phyloP scores from a whole-genome alignment of 1,284 basidiomycete species.

The Kwoniella shivajii region DNA sequence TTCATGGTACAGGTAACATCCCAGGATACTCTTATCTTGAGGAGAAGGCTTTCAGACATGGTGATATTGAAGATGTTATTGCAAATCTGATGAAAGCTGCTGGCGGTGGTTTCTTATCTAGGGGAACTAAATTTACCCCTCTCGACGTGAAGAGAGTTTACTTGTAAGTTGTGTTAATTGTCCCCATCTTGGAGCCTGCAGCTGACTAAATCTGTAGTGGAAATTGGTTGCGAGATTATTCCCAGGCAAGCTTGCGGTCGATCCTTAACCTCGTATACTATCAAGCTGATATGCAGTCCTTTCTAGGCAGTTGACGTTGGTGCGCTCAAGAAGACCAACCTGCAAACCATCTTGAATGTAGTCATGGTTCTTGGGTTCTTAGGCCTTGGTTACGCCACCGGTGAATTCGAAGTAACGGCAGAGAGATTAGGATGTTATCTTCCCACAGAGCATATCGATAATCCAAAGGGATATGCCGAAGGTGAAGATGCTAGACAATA shows the following conservation, averaged over 20 bases:
- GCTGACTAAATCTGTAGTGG: slow-evolving; percentile 56
- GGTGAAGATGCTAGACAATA: slow-evolving; percentile 79
- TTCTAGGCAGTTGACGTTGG: slow-evolving; percentile 78
- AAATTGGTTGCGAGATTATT: slow-evolving; percentile 75
- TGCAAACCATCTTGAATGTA: slow-evolving; percentile 81
- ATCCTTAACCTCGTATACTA: background rate
- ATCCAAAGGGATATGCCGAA: slow-evolving; percentile 77
- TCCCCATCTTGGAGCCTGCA: slow-evolving; percentile 55
- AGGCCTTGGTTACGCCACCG: slow-evolving; percentile 79
- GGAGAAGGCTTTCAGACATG: slow-evolving; percentile 76
- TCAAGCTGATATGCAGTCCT: slow-evolving; percentile 3
- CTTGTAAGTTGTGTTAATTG: slow-evolving; percentile 23
- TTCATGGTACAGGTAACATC: slow-evolving; percentile 43
- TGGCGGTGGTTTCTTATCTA: slow-evolving; percentile 65
- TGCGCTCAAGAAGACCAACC: slow-evolving; percentile 66
- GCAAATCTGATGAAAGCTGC: slow-evolving; percentile 63
- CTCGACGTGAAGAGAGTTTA: slow-evolving; percentile 53
- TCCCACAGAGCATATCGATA: slow-evolving; percentile 86
- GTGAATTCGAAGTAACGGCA: slow-evolving; percentile 77
- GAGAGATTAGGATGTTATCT: slow-evolving; percentile 86
- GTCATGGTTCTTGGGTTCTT: slow-evolving; percentile 83
- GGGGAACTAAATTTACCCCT: slow-evolving; percentile 66
- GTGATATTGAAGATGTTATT: slow-evolving; percentile 68
- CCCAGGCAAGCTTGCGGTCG: slow-evolving; percentile 30
- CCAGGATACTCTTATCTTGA: slow-evolving; percentile 54